A percentile compares a stretch with the other conserved stretches of the same genome.
Evolutionary conservation across 768 basidiomycete genomes (phyloP).

Genomic region (Hirschioporus abietinus): DNA sequence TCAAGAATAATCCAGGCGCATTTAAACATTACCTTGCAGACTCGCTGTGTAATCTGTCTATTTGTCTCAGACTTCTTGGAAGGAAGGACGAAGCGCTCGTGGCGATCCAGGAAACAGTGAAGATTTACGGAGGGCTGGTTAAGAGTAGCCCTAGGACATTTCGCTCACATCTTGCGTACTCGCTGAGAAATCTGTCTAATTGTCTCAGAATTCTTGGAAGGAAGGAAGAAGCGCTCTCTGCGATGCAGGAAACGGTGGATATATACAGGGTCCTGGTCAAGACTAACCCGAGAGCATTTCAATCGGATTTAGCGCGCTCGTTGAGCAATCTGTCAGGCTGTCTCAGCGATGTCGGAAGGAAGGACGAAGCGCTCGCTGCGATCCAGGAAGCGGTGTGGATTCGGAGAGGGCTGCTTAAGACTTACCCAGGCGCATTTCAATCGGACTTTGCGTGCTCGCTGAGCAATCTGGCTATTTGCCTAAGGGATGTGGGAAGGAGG

Average conservation of each 20-base stretch:
- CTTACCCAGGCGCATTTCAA: neutral
- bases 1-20: neutral
- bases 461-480: conserved; percentile 1
- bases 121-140: conserved; percentile 8
- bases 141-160: neutral
- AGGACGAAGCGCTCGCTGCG: conserved; percentile 10
- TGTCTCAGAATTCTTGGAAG: conserved; percentile 7
- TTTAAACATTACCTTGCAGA: conserved; percentile 4
- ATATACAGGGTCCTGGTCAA: conserved; percentile 8
- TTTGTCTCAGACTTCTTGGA: conserved; percentile 1
- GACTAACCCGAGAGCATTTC: conserved; percentile 7
- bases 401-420: neutral
- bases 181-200: conserved; percentile 10
- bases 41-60: conserved; percentile 7
- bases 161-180: neutral
- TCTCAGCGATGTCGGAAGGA: conserved; percentile 8
- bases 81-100: conserved; percentile 9
- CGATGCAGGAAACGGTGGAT: conserved; percentile 8
- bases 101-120: conserved; percentile 8
- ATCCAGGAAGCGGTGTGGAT: conserved; percentile 7
- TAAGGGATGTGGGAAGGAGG: neutral
- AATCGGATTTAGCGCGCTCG: conserved; percentile 6
- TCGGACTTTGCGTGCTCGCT: conserved; percentile 5
- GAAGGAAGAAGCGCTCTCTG: conserved; percentile 10
- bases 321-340: conserved; percentile 10